Percentiles rank a stretch among this genome's conserved stretches.
These are phyloP conservation scores for Eucalyptus urophylla DNA, from an alignment of 345 rosid genomes.

Conservation along the genomic window DNA sequence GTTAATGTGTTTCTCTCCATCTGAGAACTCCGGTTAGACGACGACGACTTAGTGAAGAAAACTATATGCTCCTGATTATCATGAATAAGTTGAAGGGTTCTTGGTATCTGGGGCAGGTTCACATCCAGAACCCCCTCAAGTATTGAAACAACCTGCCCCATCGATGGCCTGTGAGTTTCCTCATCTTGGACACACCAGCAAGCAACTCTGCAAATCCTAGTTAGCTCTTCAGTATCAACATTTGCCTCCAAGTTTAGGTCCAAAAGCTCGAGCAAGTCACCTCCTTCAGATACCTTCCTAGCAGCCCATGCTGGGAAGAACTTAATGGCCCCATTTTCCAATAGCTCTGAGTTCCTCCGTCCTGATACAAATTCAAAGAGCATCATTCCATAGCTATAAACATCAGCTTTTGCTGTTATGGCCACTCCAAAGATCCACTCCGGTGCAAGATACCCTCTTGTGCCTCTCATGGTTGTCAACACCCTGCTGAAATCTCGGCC, in stretches of 20 bases:
- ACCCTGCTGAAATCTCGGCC: slow-evolving; percentile 83
- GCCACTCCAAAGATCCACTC: slow-evolving; percentile 87
- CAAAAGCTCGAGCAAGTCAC: slow-evolving; percentile 27
- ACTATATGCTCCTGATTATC: slow-evolving; percentile 18
- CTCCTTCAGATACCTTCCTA: slow-evolving; percentile 20
- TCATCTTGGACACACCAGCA: slow-evolving; percentile 87
- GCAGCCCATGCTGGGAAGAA: slow-evolving; percentile 63
- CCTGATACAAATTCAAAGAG: slow-evolving; percentile 65
- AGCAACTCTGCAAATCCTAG: slow-evolving; percentile 49
- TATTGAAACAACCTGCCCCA: slow-evolving; percentile 81
- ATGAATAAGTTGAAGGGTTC: slow-evolving; percentile 33
- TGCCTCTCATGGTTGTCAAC: slow-evolving; percentile 76
- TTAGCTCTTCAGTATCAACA: slow-evolving; percentile 43
- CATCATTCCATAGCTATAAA: slow-evolving; percentile 86
- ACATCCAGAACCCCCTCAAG: slow-evolving; percentile 63
- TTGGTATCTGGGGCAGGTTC: slow-evolving; percentile 45
- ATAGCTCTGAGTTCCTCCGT: slow-evolving; percentile 49
- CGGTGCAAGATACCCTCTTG: slow-evolving; percentile 88
- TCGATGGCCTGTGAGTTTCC: slow-evolving; percentile 58
- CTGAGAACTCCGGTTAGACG: slow-evolving; percentile 17
- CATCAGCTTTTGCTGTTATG: slow-evolving; percentile 75
- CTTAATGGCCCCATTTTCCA: slow-evolving; percentile 20
- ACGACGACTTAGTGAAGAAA: slow-evolving; percentile 36
- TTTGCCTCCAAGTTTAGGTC: slow-evolving; percentile 27
- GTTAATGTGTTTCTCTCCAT: slow-evolving; percentile 5